Conservation (phyloP, 2,329 filamentous ascomycete species). For the Sporothrix variecibatus region DNA sequence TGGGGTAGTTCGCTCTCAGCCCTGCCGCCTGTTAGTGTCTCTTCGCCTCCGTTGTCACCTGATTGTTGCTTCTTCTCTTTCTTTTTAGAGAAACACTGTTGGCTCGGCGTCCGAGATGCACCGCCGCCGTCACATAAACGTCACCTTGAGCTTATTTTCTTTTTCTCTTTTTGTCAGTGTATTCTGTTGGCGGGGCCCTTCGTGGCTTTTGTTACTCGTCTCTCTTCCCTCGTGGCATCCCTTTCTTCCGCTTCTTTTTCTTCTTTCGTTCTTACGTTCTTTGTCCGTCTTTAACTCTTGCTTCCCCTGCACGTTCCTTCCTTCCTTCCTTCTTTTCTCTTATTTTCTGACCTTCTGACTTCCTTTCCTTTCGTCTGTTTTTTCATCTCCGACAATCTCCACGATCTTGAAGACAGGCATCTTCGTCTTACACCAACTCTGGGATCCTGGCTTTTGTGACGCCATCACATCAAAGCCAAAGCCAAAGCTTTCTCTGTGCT, state of each 20-base stretch:
- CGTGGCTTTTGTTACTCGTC: background rate
- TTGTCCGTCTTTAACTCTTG: background rate
- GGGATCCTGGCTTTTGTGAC: background rate
- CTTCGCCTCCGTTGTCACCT: background rate
- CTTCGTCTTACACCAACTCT: background rate
- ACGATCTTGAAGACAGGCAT: background rate
- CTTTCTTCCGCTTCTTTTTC: background rate
- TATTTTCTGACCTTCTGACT: background rate
- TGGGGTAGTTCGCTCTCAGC: background rate
- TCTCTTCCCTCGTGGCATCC: background rate
- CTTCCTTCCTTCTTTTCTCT: background rate
- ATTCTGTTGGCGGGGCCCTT: background rate
- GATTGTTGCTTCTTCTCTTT: background rate
- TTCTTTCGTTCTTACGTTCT: background rate
- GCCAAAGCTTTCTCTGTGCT: background rate
- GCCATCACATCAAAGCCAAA: background rate
- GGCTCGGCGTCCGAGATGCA: constrained; percentile 9
- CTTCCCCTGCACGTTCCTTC: background rate
- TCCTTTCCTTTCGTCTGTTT: background rate
- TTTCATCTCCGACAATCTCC: background rate
- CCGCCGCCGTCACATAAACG: constrained; percentile 16
- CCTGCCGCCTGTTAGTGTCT: background rate
- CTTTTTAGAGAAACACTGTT: background rate
- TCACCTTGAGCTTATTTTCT: background rate
- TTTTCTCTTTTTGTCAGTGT: background rate